Percentiles rank a stretch among this genome's conserved stretches.
Evolutionary conservation across 2,329 filamentous ascomycete species (phyloP).

Genomic region (Bipolaris victoriae): DNA sequence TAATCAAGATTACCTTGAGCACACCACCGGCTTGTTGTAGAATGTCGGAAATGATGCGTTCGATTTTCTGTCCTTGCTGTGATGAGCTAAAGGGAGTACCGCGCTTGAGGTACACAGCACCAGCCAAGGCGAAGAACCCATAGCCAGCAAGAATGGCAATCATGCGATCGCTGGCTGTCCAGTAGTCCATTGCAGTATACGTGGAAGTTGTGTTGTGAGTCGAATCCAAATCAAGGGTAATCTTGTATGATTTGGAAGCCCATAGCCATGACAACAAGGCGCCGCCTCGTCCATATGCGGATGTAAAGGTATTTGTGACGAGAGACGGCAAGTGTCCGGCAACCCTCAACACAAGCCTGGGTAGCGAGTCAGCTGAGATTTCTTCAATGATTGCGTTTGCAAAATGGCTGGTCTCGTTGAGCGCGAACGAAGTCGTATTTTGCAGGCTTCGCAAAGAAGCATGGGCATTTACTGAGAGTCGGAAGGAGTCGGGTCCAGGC

Average conservation of each 20-base stretch:
- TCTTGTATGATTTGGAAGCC: constrained; percentile 46
- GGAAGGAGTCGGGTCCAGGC: constrained; percentile 42
- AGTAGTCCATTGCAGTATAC: constrained; percentile 47
- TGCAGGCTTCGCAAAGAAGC: constrained; percentile 47
- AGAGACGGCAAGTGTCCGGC: constrained; percentile 24
- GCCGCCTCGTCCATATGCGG: constrained; percentile 18
- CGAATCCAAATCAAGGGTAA: constrained; percentile 44
- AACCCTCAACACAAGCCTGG: constrained; percentile 23
- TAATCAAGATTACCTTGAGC: constrained; percentile 96
- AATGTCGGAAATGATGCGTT: constrained; percentile 79
- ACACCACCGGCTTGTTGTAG: constrained; percentile 94
- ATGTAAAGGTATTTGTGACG: constrained; percentile 8
- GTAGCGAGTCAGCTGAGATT: constrained; percentile 29
- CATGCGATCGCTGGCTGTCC: constrained; percentile 62
- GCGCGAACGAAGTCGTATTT: constrained; percentile 41
- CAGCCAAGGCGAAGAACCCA: constrained; percentile 72
- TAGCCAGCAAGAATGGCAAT: constrained; percentile 84
- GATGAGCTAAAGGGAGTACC: constrained; percentile 70
- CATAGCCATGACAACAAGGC: constrained; percentile 35
- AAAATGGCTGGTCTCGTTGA: constrained; percentile 40
- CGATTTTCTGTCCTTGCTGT: constrained; percentile 62
- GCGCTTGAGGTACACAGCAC: constrained; percentile 78
- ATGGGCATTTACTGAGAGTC: constrained; percentile 48
- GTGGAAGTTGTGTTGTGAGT: constrained; percentile 27
- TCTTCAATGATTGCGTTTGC: constrained; percentile 34